Percentiles rank a stretch among this genome's conserved stretches.
These are phyloP conservation scores for Mortierella sp. DNA, from an alignment of 371 early-diverging fungal genomes.

Conservation along the genomic window DNA sequence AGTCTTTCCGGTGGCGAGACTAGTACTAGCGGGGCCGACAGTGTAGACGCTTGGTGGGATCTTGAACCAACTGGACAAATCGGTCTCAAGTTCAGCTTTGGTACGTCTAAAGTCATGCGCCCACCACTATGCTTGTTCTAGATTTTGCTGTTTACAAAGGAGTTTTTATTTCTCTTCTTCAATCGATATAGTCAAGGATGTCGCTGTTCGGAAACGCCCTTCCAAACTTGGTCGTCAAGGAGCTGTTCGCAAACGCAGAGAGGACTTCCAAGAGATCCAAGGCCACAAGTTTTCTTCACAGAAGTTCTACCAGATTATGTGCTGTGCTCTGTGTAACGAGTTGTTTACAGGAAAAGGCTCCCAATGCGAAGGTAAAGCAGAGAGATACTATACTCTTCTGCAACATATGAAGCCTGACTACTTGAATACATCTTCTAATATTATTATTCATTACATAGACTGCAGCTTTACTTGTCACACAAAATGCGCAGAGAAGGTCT, in stretches of 20 bases:
- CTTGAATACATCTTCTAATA: neutral
- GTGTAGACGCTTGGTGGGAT: constrained; percentile 85
- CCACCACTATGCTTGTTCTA: neutral
- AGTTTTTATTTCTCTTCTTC: neutral
- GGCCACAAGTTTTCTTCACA: constrained; percentile 90
- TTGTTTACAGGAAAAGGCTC: constrained; percentile 86
- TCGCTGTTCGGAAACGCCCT: constrained; percentile 60
- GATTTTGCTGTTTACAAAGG: neutral
- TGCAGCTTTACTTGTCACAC: constrained; percentile 93
- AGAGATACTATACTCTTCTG: neutral
- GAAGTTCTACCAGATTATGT: constrained; percentile 90
- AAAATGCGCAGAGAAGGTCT: constrained; percentile 66
- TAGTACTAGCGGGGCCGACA: constrained; percentile 41
- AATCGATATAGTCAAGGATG: constrained; percentile 44
- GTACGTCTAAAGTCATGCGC: constrained; percentile 14
- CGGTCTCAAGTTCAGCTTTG: constrained; percentile 79
- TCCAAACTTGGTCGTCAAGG: constrained; percentile 83
- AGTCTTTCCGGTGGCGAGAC: constrained; percentile 10
- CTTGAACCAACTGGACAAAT: constrained; percentile 93
- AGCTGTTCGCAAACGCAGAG: constrained; percentile 87
- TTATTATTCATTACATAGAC: constrained; percentile 49
- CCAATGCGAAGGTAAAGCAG: constrained; percentile 77
- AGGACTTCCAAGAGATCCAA: constrained; percentile 75
- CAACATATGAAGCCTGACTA: neutral
- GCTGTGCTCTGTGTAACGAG: constrained; percentile 92